Conservation (phyloP, 768 basidiomycete genomes). For the Rhodotorula sphaerocarpa region DNA sequence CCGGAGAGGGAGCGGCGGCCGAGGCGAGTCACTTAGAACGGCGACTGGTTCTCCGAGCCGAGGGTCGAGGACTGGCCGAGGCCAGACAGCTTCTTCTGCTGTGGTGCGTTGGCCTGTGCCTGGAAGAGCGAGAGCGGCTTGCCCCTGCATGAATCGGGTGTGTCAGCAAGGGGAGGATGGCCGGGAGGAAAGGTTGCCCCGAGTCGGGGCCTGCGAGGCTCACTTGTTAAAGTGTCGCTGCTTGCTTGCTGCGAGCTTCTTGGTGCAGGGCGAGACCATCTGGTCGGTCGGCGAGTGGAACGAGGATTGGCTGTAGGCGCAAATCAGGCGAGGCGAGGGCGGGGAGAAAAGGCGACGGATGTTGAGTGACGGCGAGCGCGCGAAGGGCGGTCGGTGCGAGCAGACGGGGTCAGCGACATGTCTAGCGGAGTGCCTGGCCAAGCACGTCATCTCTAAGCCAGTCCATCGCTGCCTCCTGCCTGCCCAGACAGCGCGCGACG, state of each 20-base stretch:
- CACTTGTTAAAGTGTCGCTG: slow-evolving; percentile 91
- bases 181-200: not conserved
- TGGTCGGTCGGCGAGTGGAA: slow-evolving; percentile 91
- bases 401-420: not conserved
- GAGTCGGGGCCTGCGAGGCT: slow-evolving; percentile 36
- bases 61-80: slow-evolving; percentile 17
- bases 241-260: slow-evolving; percentile 81
- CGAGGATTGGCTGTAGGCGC: slow-evolving; percentile 65
- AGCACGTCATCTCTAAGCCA: no score
- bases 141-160: no score
- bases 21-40: slow-evolving; percentile 10
- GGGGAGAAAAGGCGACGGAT: not conserved
- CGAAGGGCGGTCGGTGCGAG: not conserved
- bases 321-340: not conserved
- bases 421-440: no score
- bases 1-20: no score
- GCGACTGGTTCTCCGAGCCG: slow-evolving; percentile 18
- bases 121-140: slow-evolving; percentile 40
- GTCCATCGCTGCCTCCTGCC: no score
- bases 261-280: slow-evolving; percentile 83
- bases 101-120: not conserved
- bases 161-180: not conserved
- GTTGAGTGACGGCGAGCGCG: not conserved
- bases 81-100: slow-evolving; percentile 16
- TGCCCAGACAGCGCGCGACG: no score